Evolutionary conservation across 2,329 filamentous ascomycete species (phyloP), one percentile per base, ranked within the genome.

Genomic region (Monilinia polystroma): DNA sequence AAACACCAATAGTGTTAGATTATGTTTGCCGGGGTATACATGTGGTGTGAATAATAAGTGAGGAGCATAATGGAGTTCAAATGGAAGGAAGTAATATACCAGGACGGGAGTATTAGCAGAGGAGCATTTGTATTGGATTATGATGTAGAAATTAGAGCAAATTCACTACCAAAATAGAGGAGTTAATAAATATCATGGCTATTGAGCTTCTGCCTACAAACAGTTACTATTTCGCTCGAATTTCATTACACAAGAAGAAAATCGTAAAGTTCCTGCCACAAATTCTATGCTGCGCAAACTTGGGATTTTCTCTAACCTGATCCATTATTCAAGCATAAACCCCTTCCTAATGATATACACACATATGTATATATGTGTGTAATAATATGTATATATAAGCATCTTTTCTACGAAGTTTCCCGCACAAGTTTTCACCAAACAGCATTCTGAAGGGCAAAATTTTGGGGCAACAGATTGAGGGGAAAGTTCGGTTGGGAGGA

Each of bases 1-100:
- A 20, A 20, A 60, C 49, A 43, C 43, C 45, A 60, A n/a, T 49
- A 18, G 47, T 8, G 18, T 59, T 16, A 11, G n/a, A 32, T 59
- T 5, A 18, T n/a, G 29, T 23, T 59, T 59, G 4, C 35, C 23
- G 55, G 5, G 16, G 26, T 11, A 16, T n/a, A 38, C 23, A 32
- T 35, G 18, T n/a, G 43, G 41, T 32, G 18, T 53, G 16, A 47
- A 29, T 41, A 59, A n/a, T 59, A 18, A 23, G 47, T 47, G 26
- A 59, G 41, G 56, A 59, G 43, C 45, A 47, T 11, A 32, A 32
- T 26, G 56, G 56, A 59, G 26, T 47, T 59, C 11, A 41, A 23
- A 59, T 47, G 10, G 41, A 47, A 23, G 41, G 43, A 47, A 47
- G 41, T 35, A n/a, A 47, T 47, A 49, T 59, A 59, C 57, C 57